Conservation (phyloP, 805 yeast genomes). For the Dipodascus geniculatus region DNA sequence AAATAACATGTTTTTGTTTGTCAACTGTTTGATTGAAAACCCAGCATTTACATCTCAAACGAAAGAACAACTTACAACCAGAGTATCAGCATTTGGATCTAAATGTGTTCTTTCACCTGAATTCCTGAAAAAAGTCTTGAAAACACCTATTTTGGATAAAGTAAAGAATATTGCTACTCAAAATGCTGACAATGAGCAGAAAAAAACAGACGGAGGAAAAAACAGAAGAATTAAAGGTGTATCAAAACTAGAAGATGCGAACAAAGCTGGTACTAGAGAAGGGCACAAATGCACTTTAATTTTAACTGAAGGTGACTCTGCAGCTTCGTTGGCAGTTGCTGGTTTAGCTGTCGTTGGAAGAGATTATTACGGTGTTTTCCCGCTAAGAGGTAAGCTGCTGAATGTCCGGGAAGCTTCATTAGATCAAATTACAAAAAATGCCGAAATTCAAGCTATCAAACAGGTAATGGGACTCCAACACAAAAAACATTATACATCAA, state of each 20-base stretch:
- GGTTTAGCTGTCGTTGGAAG: constrained; percentile 93
- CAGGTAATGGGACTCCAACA: constrained; percentile 94
- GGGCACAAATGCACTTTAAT: constrained; percentile 88
- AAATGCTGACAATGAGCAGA: constrained; percentile 78
- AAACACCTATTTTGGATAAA: constrained; percentile 58
- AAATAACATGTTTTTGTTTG: constrained; percentile 79
- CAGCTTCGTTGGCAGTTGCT: constrained; percentile 79
- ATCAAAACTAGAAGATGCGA: constrained; percentile 88
- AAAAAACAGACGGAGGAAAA: constrained; percentile 76
- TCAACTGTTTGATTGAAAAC: constrained; percentile 87
- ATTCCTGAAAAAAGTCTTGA: constrained; percentile 59
- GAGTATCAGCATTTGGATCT: constrained; percentile 82
- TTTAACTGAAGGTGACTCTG: constrained; percentile 96
- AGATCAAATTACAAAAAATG: constrained; percentile 88
- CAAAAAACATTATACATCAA: constrained; percentile 66
- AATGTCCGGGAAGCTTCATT: constrained; percentile 95
- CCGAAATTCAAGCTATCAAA: constrained; percentile 89
- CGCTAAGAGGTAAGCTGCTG: constrained; percentile 85
- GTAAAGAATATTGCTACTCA: constrained; percentile 75
- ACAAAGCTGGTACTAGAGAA: constrained; percentile 88
- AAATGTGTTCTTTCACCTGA: constrained; percentile 65
- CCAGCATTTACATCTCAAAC: constrained; percentile 98
- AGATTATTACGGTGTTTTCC: constrained; percentile 90
- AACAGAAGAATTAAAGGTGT: constrained; percentile 79
- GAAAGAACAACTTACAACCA: constrained; percentile 87